Evolutionary conservation across 2,329 filamentous ascomycete species (phyloP), one percentile per base, ranked within the genome.

Genomic region (Aphanoascus verrucosus): DNA sequence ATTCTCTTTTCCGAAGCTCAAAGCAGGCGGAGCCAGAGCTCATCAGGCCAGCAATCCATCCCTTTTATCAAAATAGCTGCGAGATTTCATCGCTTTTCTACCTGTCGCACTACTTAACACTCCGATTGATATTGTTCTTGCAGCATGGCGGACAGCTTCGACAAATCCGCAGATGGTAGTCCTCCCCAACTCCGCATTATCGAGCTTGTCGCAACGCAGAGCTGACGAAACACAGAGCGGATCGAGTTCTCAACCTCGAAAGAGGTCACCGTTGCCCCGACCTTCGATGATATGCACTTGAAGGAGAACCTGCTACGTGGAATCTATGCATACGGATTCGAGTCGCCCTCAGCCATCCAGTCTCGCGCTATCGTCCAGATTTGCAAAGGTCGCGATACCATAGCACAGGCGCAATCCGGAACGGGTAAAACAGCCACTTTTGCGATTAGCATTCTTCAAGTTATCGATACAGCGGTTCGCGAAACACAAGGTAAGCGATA

Each of bases 211-310:
- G 38, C 40, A 17, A 43, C 12, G 11, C n/a, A 14, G 32, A 56
- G 42, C 44, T 53, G 37, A 52, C 58, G 49, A 58, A 56, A 41
- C 50, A 52, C 59, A 76, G 90, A 95, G 78, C 84, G 88, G 72
- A 94, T 97, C 84, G 91, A 97, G 77, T 97, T 98, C 72, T 86
- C 85, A 60, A 98, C 93, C 69, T 96, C 91, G 59, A 96, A 95
- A 75, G 93, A 97, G 78, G 91, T 97, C 57, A 93, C 86, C 1
- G 93, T 76, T 55, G 88, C 91, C 64, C 89, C 90, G 44, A 95
- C 90, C 52, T 93, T 94, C 68, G 87, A 94, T 76, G 86, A 88
- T 57, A 94, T 97, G 91, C 90, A 94, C 63, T 71, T 98, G 69
- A 98, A 98, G 75, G 91, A 97, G 71, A 95, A 94, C 66, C 83